Evolutionary conservation across 345 rosid species (phyloP).

Genomic region (Pugionium dolabratum): DNA sequence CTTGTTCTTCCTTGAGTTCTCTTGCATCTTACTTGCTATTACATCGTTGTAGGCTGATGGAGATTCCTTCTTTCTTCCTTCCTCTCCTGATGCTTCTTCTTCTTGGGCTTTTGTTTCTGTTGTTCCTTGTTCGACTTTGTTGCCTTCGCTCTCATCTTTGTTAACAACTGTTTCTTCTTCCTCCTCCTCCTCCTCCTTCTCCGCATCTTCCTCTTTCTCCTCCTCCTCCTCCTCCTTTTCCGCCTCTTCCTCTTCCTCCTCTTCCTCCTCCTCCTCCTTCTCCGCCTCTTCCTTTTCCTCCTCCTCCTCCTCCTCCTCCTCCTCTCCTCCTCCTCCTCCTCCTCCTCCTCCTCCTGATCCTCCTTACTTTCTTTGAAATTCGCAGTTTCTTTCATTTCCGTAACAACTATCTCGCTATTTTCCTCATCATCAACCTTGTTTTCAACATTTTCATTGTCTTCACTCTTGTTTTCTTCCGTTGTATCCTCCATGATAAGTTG

Average conservation of each 20-base stretch:
- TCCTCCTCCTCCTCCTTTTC: no score
- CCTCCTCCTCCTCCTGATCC: no score
- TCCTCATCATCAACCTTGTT: conserved; percentile 27
- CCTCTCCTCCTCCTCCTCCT: background rate
- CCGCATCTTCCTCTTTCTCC: no score
- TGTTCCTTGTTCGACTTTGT: conserved; percentile 15
- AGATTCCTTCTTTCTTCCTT: conserved; percentile 57
- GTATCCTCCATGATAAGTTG: no score
- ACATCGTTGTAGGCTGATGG: conserved; percentile 81
- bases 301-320: background rate
- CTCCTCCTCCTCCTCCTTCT: background rate
- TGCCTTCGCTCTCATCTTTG: conserved; percentile 31
- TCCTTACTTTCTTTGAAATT: conserved; percentile 16
- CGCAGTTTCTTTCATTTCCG: conserved; percentile 15
- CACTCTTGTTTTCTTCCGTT: no score
- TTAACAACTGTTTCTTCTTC: background rate
- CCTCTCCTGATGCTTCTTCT: conserved; percentile 17
- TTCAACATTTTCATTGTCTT: conserved; percentile 32
- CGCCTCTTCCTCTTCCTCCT: no score
- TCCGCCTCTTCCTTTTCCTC: no score
- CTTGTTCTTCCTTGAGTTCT: conserved; percentile 70
- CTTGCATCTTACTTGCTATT: conserved; percentile 66
- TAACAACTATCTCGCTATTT: conserved; percentile 1
- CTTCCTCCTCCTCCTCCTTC: no score
- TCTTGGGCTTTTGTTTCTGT: conserved; percentile 40